Conservation (phyloP, 345 rosid species). For the Rhizophora mangle region DNA sequence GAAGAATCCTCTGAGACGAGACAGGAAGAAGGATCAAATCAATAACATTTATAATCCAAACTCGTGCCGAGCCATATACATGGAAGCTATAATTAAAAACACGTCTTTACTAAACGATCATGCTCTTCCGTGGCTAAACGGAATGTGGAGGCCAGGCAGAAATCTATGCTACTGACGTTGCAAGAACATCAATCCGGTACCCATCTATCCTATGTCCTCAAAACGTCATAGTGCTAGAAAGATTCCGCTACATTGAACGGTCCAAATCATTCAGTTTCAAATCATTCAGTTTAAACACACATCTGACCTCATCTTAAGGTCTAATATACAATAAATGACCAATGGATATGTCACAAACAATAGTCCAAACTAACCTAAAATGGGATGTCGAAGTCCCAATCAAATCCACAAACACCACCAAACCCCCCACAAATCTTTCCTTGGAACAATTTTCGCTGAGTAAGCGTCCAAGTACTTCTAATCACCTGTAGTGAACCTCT, state of each 20-base stretch:
- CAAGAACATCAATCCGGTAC: too few species aligned
- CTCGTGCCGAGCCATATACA: too few species aligned
- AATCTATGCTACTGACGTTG: too few species aligned
- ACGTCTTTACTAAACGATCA: too few species aligned
- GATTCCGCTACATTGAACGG: not conserved
- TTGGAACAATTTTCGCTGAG: not conserved
- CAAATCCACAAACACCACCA: conserved; percentile 6
- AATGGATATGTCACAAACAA: conserved; percentile 14
- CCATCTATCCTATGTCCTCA: too few species aligned
- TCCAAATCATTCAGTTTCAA: conserved; percentile 16
- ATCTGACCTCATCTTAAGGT: not conserved
- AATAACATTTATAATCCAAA: too few species aligned
- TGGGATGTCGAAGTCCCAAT: conserved; percentile 3
- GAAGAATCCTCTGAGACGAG: too few species aligned
- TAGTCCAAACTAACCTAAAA: conserved; percentile 1
- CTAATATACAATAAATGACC: conserved; percentile 16
- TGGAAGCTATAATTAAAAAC: too few species aligned
- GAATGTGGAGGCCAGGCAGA: too few species aligned
- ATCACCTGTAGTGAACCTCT: conserved; percentile 38
- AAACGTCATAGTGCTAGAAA: not conserved
- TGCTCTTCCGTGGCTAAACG: too few species aligned
- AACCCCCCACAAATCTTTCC: too few species aligned
- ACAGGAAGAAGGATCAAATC: too few species aligned
- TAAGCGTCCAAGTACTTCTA: not conserved
- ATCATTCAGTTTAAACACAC: conserved; percentile 14